phyloP scores from a whole-genome alignment of 192 early-diverging fungal genomes.

The Globomyces pollinis-pini region DNA sequence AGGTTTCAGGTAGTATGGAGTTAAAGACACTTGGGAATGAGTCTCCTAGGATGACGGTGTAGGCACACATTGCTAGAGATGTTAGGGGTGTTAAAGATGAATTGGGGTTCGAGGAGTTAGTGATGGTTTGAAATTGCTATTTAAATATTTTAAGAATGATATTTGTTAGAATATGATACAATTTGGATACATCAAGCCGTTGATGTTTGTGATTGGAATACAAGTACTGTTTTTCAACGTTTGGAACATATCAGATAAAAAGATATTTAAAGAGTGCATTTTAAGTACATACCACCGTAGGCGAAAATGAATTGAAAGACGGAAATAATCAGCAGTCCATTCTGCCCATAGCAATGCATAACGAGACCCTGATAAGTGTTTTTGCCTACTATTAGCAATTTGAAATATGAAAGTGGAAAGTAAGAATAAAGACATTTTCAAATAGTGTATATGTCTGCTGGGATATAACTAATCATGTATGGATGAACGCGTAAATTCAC shows the following conservation, averaged over 20 bases:
- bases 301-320: slow-evolving; percentile 91
- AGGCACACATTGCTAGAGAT: slow-evolving; percentile 47
- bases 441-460: slow-evolving; percentile 15
- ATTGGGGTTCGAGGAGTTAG: not conserved
- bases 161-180: too few species aligned
- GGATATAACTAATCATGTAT: too few species aligned
- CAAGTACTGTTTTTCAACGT: too few species aligned
- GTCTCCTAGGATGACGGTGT: slow-evolving; percentile 77
- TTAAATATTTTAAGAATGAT: too few species aligned
- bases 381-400: slow-evolving; percentile 68
- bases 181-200: too few species aligned
- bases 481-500: too few species aligned
- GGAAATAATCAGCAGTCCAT: slow-evolving; percentile 65
- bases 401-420: slow-evolving; percentile 57
- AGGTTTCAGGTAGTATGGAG: slow-evolving; percentile 52
- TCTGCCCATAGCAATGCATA: slow-evolving; percentile 70
- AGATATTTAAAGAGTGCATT: slow-evolving; percentile 7
- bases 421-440: slow-evolving; percentile 20
- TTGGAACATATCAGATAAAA: not conserved
- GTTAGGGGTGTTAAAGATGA: slow-evolving; percentile 2
- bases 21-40: slow-evolving; percentile 78
- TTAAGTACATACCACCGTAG: slow-evolving; percentile 67
- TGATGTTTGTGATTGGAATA: too few species aligned
- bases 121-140: too few species aligned
- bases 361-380: slow-evolving; percentile 79